Evolutionary conservation across 192 early-diverging fungal genomes (phyloP).

Genomic region (Geranomyces variabilis): DNA sequence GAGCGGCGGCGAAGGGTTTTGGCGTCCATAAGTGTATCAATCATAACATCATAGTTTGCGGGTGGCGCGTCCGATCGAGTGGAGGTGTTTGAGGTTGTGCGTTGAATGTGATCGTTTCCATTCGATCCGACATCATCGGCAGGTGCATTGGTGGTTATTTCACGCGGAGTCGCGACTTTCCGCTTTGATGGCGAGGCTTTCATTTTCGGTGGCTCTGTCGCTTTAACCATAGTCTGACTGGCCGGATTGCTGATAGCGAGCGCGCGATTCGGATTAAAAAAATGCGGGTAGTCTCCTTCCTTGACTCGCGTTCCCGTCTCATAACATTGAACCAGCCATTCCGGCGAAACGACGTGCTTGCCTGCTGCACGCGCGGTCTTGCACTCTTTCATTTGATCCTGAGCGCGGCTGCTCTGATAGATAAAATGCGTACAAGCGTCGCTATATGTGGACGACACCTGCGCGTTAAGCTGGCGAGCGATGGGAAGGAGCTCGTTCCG

Average conservation of each 20-base stretch:
- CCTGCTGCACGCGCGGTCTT: conserved; percentile 30
- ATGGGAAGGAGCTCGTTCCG: conserved; percentile 21
- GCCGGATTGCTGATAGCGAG: conserved; percentile 28
- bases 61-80: background rate
- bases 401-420: conserved; percentile 37
- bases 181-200: no score
- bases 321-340: conserved; percentile 42
- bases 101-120: no score
- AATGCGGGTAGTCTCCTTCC: conserved; percentile 51
- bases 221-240: background rate
- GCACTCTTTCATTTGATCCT: conserved; percentile 43
- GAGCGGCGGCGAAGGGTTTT: background rate
- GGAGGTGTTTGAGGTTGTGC: no score
- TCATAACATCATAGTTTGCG: background rate
- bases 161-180: no score
- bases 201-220: no score
- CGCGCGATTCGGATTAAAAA: conserved; percentile 39
- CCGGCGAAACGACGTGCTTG: conserved; percentile 43
- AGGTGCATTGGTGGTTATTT: no score
- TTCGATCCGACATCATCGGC: background rate
- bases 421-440: conserved; percentile 51
- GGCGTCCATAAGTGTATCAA: background rate
- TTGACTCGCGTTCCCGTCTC: conserved; percentile 35
- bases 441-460: conserved; percentile 30
- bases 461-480: conserved; percentile 37